A percentile compares a stretch with the other conserved stretches of the same genome.
Conservation (phyloP, 192 early-diverging fungal genomes). For the Backusella luteola region DNA sequence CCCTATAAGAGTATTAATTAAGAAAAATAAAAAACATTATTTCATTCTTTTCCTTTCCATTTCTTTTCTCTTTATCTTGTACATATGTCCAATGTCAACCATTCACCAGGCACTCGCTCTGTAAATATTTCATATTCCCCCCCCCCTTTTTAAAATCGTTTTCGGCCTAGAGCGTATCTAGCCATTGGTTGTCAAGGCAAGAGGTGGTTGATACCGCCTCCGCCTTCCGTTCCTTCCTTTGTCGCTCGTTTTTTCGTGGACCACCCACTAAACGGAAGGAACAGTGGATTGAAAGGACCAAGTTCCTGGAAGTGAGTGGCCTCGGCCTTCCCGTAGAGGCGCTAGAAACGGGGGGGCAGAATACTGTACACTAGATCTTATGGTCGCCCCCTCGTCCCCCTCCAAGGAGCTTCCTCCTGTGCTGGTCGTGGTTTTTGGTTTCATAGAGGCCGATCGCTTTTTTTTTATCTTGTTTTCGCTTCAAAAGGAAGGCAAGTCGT, state of each 20-base stretch:
- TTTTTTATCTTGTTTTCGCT: background rate
- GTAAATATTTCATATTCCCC: background rate
- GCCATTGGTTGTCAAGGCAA: background rate
- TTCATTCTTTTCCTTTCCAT: background rate
- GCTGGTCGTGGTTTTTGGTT: background rate
- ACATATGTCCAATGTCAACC: background rate
- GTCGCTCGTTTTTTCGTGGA: background rate
- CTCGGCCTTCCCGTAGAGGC: background rate
- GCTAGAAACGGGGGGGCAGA: background rate
- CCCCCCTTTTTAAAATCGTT: background rate
- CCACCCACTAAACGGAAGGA: background rate
- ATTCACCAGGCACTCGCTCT: background rate
- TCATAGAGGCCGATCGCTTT: background rate
- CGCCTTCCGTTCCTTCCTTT: background rate
- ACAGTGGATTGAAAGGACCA: background rate
- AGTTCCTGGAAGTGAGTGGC: background rate
- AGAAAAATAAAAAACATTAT: background rate
- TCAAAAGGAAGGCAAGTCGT: background rate
- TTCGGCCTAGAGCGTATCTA: background rate
- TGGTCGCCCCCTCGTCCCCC: background rate
- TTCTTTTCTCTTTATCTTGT: background rate
- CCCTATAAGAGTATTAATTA: background rate
- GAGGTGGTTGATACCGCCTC: background rate
- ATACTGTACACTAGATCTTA: conserved; percentile 10
- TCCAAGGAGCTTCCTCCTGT: background rate